Percentiles rank a stretch among this genome's conserved stretches.
Conservation (phyloP, 768 basidiomycete species). For the Xanthoconium stramineum region DNA sequence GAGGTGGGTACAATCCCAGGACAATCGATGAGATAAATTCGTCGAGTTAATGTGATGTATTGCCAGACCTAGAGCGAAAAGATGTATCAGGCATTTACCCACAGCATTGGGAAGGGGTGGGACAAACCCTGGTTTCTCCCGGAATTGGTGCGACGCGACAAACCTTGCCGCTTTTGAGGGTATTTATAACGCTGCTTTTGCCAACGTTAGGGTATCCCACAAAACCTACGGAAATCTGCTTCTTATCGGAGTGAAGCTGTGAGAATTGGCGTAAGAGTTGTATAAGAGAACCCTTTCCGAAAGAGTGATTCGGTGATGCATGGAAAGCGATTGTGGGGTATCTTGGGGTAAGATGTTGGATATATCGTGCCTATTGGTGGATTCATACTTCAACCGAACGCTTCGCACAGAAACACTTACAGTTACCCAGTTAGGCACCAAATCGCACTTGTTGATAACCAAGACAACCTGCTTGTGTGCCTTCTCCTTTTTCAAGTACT, state of each 20-base stretch:
- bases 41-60: constrained; percentile 94
- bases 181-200: constrained; percentile 97
- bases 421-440: constrained; percentile 98
- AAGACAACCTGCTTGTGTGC: constrained; percentile 96
- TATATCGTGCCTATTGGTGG: constrained; percentile 76
- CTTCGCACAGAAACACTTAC: constrained; percentile 45
- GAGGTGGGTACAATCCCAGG: constrained; percentile 97
- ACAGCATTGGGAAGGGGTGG: neutral
- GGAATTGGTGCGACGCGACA: constrained; percentile 96
- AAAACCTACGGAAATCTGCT: constrained; percentile 98
- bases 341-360: constrained; percentile 89
- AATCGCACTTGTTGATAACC: constrained; percentile 96
- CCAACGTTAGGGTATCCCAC: constrained; percentile 99
- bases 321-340: constrained; percentile 99
- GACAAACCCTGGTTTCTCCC: constrained; percentile 84
- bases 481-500: constrained; percentile 94
- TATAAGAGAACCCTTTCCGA: constrained; percentile 97
- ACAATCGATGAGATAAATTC: constrained; percentile 99
- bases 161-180: constrained; percentile 95
- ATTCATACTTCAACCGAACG: neutral
- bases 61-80: constrained; percentile 75
- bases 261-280: constrained; percentile 96
- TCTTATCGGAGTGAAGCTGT: constrained; percentile 96
- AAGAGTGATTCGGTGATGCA: constrained; percentile 97
- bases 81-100: neutral